Evolutionary conservation across 768 basidiomycete species (phyloP), one percentile per base, ranked within the genome.

Genomic region (Tulasnella sp.): DNA sequence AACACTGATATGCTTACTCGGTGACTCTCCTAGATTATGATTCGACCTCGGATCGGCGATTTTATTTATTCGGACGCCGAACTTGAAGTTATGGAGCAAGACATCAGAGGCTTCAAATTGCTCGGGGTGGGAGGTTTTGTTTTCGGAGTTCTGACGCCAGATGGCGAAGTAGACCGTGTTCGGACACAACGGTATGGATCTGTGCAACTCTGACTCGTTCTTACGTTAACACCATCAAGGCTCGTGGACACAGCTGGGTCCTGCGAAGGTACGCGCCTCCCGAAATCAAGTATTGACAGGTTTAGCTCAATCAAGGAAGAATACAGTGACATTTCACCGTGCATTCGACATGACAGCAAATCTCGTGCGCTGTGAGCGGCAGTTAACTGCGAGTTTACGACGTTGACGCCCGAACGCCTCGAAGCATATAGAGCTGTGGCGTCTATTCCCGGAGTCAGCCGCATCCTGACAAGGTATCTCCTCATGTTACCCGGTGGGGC

Each of bases 1-100:
- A 29, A 39, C 61, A n/a, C 76, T 51, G 29, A n/a, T 37, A 55
- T 18, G 35, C 44, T 73, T 40, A 67, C 15, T 77, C 16, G 5
- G 26, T 67, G 32, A 69, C 3, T 10, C 7, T 55, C 32, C 44
- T 80, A 94, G 94, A 88, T 86, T 32, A 94, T 96, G 92, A 86
- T 95, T 77, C 89, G 94, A 46, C 93, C 94, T 13, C 88, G 94
- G 39, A 85, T 87, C 3, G 94, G 94, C 0, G 93, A 94, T 82
- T 95, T 96, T 83, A 82, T 90, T 5, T 96, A 94, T 83, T 87
- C 90, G 2, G 83, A 88, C 11, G 83, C 84, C 10, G 94, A 96
- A 82, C 77, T 93, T 5, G 85, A 87, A 15, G 89, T 93, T 73
- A 95, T 95, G 91, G 81, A 90, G 42, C 90, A 91, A 81, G 94